A percentile compares a stretch with the other conserved stretches of the same genome.
Evolutionary conservation across 495 filamentous ascomycete genomes (phyloP).

Genomic region (Cudoniella acicularis): DNA sequence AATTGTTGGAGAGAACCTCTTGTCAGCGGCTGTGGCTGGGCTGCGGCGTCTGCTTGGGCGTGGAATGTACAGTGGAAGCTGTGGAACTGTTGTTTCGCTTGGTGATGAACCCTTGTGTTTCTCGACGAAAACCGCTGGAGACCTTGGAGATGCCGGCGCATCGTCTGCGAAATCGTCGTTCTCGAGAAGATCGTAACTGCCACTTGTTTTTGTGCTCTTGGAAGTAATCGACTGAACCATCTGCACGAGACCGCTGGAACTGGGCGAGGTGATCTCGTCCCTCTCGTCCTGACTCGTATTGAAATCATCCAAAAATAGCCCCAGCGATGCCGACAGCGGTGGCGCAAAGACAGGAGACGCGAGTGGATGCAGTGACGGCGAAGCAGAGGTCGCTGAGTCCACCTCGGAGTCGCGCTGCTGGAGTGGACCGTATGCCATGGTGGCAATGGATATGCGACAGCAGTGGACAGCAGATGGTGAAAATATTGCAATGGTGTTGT

Average conservation of each 20-base stretch:
- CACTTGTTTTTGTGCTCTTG: constrained; percentile 1
- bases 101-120: constrained; percentile 8
- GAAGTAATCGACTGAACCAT: constrained; percentile 13
- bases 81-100: neutral
- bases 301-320: constrained; percentile 15
- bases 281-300: constrained; percentile 8
- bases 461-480: neutral
- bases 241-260: neutral
- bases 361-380: constrained; percentile 11
- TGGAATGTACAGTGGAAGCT: constrained; percentile 2
- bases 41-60: constrained; percentile 8
- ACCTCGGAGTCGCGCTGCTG: constrained; percentile 10
- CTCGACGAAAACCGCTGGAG: neutral
- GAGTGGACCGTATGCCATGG: constrained; percentile 16
- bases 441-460: neutral
- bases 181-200: constrained; percentile 20
- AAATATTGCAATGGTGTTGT: neutral
- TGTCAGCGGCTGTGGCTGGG: constrained; percentile 14
- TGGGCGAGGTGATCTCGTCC: neutral
- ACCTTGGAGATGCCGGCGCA: constrained; percentile 6
- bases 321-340: neutral
- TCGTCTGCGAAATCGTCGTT: constrained; percentile 17
- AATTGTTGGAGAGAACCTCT: constrained; percentile 1
- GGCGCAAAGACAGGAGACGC: constrained; percentile 13
- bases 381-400: neutral